A percentile compares a stretch with the other conserved stretches of the same genome.
Conservation (phyloP, 2,329 filamentous ascomycete genomes). For the Clonostachys byssicola region DNA sequence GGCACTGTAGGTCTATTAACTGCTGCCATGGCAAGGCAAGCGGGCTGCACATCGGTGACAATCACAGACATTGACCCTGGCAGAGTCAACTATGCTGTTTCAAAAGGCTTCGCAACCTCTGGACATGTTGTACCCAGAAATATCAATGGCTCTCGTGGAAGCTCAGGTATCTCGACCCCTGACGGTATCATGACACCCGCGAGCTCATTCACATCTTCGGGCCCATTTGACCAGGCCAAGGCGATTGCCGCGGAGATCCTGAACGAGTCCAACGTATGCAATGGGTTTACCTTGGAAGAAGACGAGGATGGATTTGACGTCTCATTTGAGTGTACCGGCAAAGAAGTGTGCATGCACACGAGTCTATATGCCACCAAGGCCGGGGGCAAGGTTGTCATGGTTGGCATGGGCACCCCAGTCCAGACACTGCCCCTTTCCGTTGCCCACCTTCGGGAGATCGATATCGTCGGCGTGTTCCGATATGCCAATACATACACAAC, state of each 20-base stretch:
- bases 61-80: constrained; percentile 57
- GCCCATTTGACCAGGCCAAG: constrained; percentile 47
- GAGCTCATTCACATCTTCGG: constrained; percentile 39
- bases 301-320: constrained; percentile 66
- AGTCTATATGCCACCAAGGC: constrained; percentile 68
- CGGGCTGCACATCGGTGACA: constrained; percentile 54
- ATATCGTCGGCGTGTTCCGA: constrained; percentile 74
- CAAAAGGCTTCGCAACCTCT: constrained; percentile 55
- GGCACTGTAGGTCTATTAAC: constrained; percentile 61
- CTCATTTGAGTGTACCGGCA: constrained; percentile 74
- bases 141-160: constrained; percentile 35
- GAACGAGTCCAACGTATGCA: constrained; percentile 23
- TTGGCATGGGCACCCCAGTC: constrained; percentile 75
- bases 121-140: constrained; percentile 48
- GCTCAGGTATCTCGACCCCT: constrained; percentile 43
- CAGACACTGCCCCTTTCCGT: constrained; percentile 71
- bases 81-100: constrained; percentile 56
- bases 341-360: constrained; percentile 70
- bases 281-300: constrained; percentile 35
- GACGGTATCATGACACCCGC: constrained; percentile 32
- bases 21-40: constrained; percentile 57
- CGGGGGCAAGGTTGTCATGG: constrained; percentile 70
- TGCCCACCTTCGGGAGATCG: constrained; percentile 70
- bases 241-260: constrained; percentile 44
- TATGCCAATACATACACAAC: constrained; percentile 74